Conservation (phyloP, 148 eudicot genomes). For the Chenopodium quinoa region DNA sequence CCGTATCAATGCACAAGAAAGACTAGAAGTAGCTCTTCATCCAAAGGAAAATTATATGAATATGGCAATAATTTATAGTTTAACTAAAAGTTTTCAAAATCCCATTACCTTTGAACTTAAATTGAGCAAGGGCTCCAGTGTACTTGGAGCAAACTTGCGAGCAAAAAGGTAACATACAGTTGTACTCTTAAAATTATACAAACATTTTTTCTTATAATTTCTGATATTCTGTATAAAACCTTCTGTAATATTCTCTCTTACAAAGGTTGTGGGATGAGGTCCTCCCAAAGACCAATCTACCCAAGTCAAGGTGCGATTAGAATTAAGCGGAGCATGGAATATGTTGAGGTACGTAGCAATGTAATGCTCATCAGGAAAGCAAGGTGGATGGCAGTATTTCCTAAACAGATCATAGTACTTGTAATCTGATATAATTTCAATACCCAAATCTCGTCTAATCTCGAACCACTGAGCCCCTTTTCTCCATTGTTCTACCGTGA, state of each 20-base stretch:
- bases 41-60: neutral
- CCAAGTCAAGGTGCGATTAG: conserved; percentile 65
- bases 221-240: conserved; percentile 51
- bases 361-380: conserved; percentile 81
- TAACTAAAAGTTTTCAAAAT: conserved; percentile 30
- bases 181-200: conserved; percentile 38
- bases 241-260: conserved; percentile 46
- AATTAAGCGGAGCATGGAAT: conserved; percentile 41
- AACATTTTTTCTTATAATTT: conserved; percentile 51
- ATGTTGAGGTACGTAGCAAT: conserved; percentile 56
- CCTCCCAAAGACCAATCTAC: conserved; percentile 63
- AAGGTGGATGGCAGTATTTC: conserved; percentile 57
- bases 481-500: conserved; percentile 57
- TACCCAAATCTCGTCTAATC: conserved; percentile 47
- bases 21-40: neutral
- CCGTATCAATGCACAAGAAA: no score
- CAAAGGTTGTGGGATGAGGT: conserved; percentile 67
- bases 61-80: neutral
- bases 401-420: conserved; percentile 57
- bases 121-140: conserved; percentile 57
- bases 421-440: conserved; percentile 49
- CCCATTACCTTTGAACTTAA: conserved; percentile 48
- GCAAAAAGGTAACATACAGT: conserved; percentile 65
- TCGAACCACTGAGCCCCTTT: conserved; percentile 88
- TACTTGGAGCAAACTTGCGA: conserved; percentile 62